Evolutionary conservation across 2,329 filamentous ascomycete genomes (phyloP).

Genomic region (Xylaria sp.): DNA sequence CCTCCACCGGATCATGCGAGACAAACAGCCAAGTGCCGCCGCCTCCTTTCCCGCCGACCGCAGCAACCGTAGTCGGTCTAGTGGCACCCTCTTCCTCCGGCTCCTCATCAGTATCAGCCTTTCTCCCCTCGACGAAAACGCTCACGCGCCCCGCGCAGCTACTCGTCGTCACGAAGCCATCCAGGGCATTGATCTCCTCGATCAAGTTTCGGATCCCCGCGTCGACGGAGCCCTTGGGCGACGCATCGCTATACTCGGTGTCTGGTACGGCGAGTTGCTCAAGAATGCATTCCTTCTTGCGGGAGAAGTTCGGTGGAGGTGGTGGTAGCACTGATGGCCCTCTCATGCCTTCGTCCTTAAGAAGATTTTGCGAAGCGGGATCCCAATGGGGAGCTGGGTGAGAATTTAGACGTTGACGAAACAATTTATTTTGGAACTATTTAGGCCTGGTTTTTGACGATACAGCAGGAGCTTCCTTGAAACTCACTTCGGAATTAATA

Average conservation of each 20-base stretch:
- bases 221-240: conserved; percentile 89
- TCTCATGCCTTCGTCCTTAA: background rate
- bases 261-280: conserved; percentile 70
- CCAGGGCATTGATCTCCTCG: conserved; percentile 73
- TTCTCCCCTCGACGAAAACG: conserved; percentile 83
- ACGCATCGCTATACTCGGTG: conserved; percentile 78
- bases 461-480: no score
- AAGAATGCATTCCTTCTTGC: conserved; percentile 76
- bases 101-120: conserved; percentile 42
- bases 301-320: conserved; percentile 51
- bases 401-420: background rate
- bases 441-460: no score
- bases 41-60: conserved; percentile 82
- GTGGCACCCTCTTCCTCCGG: conserved; percentile 24
- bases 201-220: conserved; percentile 78
- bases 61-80: conserved; percentile 52
- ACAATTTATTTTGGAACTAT: no score
- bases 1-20: conserved; percentile 73
- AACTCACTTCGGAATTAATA: no score
- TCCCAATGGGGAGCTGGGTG: background rate
- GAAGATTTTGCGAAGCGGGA: no score
- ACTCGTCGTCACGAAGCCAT: conserved; percentile 87
- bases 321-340: background rate
- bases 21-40: conserved; percentile 87
- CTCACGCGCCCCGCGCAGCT: conserved; percentile 89